Conservation (phyloP, 495 filamentous ascomycete species). For the Niebla homalea region DNA sequence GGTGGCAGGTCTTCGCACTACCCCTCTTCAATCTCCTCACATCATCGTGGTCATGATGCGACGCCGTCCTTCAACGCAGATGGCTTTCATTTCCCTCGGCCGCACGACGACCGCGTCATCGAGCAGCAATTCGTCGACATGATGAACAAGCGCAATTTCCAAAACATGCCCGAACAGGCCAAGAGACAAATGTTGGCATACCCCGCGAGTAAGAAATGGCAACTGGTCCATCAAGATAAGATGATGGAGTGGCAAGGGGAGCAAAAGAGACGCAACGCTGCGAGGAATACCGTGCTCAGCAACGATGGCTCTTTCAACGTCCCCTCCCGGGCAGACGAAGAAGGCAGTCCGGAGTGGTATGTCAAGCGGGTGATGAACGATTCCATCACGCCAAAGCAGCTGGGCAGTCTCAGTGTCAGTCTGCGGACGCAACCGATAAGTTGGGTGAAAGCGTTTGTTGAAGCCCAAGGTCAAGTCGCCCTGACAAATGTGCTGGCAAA, state of each 20-base stretch:
- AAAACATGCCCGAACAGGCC: conserved; percentile 91
- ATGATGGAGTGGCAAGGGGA: conserved; percentile 88
- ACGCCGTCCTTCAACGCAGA: conserved; percentile 38
- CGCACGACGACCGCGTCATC: conserved; percentile 73
- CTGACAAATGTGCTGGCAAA: conserved; percentile 87
- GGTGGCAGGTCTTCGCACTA: conserved; percentile 11
- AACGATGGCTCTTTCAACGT: conserved; percentile 51
- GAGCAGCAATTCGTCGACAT: conserved; percentile 83
- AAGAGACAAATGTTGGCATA: conserved; percentile 91
- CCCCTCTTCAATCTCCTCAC: conserved; percentile 22
- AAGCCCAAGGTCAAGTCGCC: conserved; percentile 93
- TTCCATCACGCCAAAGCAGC: conserved; percentile 76
- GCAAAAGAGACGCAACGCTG: conserved; percentile 68
- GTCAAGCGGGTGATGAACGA: conserved; percentile 96
- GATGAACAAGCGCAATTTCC: conserved; percentile 96
- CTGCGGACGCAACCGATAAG: conserved; percentile 88
- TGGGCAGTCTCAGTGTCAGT: conserved; percentile 85
- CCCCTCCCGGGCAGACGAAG: conserved; percentile 69
- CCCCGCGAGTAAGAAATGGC: conserved; percentile 91
- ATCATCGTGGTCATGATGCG: conserved; percentile 32
- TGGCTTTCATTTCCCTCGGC: conserved; percentile 53
- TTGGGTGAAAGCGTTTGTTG: conserved; percentile 94
- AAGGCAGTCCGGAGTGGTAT: conserved; percentile 96
- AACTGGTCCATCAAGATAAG: conserved; percentile 86
- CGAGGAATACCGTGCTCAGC: conserved; percentile 45